These are phyloP conservation scores for Neoboletus brunneissimus DNA, from an alignment of 768 basidiomycete species.

Conservation along the genomic window DNA sequence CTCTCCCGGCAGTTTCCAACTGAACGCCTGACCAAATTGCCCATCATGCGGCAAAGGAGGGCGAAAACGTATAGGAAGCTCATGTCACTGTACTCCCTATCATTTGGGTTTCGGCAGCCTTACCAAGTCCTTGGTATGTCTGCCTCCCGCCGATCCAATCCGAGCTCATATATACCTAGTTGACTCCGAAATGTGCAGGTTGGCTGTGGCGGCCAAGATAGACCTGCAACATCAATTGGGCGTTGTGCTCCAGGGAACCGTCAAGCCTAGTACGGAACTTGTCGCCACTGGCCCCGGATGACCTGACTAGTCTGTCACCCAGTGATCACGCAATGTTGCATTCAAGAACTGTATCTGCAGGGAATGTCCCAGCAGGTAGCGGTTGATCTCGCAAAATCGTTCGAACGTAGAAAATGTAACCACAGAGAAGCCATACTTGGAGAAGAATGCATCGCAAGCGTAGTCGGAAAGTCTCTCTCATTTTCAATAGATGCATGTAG, in stretches of 20 bases:
- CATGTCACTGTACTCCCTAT: conserved; percentile 84
- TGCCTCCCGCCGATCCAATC: neutral
- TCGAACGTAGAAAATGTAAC: conserved; percentile 93
- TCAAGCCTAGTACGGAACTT: conserved; percentile 80
- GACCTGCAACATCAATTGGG: conserved; percentile 75
- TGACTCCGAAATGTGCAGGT: conserved; percentile 80
- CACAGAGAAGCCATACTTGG: conserved; percentile 85
- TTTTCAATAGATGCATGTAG: neutral
- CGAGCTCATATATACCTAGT: conserved; percentile 44
- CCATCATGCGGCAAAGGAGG: conserved; percentile 87
- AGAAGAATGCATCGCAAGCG: conserved; percentile 76
- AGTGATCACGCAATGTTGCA: conserved; percentile 99
- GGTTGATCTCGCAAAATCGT: conserved; percentile 87
- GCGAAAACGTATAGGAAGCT: conserved; percentile 93
- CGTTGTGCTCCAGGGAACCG: conserved; percentile 77
- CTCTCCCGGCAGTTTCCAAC: too few relatives aligned
- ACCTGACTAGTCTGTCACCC: conserved; percentile 43
- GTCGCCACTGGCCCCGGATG: conserved; percentile 3
- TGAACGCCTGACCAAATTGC: neutral
- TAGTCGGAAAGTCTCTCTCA: conserved; percentile 58
- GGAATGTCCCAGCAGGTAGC: conserved; percentile 70
- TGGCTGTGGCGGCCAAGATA: conserved; percentile 62
- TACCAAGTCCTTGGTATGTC: conserved; percentile 85
- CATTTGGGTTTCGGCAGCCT: conserved; percentile 89
- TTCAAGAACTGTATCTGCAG: conserved; percentile 87